Conservation (phyloP, 306 rosid genomes). For the Parietaria judaica region DNA sequence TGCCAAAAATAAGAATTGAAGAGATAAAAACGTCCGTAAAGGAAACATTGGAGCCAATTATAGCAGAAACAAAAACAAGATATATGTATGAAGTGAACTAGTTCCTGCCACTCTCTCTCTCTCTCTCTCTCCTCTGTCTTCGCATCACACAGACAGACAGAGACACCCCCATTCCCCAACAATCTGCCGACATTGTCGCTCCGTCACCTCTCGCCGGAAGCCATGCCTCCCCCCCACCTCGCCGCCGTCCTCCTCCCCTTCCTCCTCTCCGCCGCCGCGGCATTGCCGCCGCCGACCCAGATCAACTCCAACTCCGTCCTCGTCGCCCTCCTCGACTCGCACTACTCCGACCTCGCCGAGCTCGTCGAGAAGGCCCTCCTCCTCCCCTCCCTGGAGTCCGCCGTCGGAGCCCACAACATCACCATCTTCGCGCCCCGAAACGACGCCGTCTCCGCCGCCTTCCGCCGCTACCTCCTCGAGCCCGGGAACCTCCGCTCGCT, state of each 20-base stretch:
- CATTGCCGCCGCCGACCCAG: constrained; percentile 27
- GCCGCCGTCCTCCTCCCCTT: not conserved
- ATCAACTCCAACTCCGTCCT: constrained; percentile 70
- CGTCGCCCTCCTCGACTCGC: constrained; percentile 72
- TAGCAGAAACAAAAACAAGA: not conserved
- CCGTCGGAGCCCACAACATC: constrained; percentile 48
- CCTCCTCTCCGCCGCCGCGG: constrained; percentile 28
- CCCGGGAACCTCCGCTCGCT: constrained; percentile 59
- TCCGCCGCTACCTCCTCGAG: constrained; percentile 64
- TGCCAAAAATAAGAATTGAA: no score
- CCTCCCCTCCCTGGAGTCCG: constrained; percentile 49
- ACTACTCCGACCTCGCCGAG: constrained; percentile 68
- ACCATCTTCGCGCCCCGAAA: constrained; percentile 72
- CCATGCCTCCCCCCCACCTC: constrained; percentile 39
- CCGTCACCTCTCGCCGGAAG: constrained; percentile 3
- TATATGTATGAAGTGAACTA: no score
- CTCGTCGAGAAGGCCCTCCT: constrained; percentile 62
- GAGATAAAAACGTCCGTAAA: no score
- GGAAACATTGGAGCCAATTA: no score
- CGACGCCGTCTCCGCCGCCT: constrained; percentile 58
- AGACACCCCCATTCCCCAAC: constrained; percentile 16
- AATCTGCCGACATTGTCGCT: constrained; percentile 28
- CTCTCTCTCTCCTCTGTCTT: constrained; percentile 2
- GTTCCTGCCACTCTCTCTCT: not conserved
- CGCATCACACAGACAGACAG: not conserved